Percentiles rank a stretch among this genome's conserved stretches.
These are phyloP conservation scores for Solanum lignicaule DNA, from an alignment of 257 asterid genomes.

Conservation along the genomic window DNA sequence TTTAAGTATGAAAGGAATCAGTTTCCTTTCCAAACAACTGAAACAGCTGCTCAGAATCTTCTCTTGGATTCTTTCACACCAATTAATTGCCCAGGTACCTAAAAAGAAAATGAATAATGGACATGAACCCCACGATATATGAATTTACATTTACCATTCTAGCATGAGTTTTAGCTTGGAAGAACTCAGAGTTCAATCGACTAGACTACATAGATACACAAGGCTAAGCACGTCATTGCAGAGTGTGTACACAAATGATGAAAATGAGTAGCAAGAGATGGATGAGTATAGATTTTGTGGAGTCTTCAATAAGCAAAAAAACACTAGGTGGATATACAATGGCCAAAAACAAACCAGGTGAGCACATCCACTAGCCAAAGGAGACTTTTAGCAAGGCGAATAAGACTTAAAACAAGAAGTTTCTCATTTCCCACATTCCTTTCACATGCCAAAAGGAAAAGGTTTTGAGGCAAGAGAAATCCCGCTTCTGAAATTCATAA, in stretches of 20 bases:
- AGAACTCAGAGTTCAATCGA: neutral
- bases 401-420: neutral
- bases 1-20: slow-evolving; percentile 30
- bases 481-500: neutral
- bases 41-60: slow-evolving; percentile 49
- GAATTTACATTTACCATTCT: neutral
- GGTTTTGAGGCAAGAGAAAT: neutral
- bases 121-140: neutral
- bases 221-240: neutral
- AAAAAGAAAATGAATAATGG: neutral
- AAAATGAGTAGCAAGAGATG: neutral
- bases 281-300: neutral
- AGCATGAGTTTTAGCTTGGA: neutral
- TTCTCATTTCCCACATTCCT: neutral
- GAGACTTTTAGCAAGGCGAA: neutral
- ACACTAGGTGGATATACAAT: neutral
- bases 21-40: slow-evolving; percentile 33
- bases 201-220: neutral
- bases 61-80: slow-evolving; percentile 24
- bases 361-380: neutral
- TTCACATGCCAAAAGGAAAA: neutral
- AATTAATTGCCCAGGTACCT: neutral
- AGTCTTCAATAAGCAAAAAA: neutral
- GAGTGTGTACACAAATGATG: neutral
- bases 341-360: neutral